Base-by-base conservation (phyloP, 805 yeast genomes). In the Clavispora vitiphila region DNA sequence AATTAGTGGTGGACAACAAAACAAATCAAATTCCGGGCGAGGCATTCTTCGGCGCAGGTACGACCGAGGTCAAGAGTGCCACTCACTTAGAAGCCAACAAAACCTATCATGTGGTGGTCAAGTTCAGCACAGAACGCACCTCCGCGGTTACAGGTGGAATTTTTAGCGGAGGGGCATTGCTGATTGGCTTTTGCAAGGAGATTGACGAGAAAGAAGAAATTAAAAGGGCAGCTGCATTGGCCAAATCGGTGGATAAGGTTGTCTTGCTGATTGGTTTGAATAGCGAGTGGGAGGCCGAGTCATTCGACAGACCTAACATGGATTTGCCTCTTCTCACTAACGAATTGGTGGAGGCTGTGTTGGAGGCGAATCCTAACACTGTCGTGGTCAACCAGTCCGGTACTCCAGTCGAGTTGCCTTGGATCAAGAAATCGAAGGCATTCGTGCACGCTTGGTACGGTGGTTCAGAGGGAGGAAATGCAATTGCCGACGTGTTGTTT, bases 351-450 rank as follows among this genome's bases (percentile, higher is more conserved):
- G 57, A 51, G 20, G 74, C 66, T 9, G 69, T 80, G 9, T 43
- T 64, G 27, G 60, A 60, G 24, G 81, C 65, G 16, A 77, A 78
- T 49, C 67, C 71, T 21, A 74, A 78, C 49, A 67, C 74, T 2
- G 71, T 75, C 10, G 66, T 80, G 23, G 80, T 80, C 20, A 69
- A 74, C 50, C 82, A 79, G 53, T 69, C 79, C 3, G 85, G 85
- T 37, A 72, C 82, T 15, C 84, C 85, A 0, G 81, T 79, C 8
- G 69, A 75, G 29, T 57, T 80, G 64, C 82, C 82, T 21, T 78
- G 81, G 80, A 44, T 61, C 8, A 46, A 50, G 8, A 53, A 67
- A 27, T 75, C 67, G 18, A 64, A 65, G 30, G 71, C 72, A 2
- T 40, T 77, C 14, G 57, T 78, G 5, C 80, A 77, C 37, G 77